Evolutionary conservation across 352 stramenopile genomes (phyloP).

Genomic region (Pythium dissotocum): DNA sequence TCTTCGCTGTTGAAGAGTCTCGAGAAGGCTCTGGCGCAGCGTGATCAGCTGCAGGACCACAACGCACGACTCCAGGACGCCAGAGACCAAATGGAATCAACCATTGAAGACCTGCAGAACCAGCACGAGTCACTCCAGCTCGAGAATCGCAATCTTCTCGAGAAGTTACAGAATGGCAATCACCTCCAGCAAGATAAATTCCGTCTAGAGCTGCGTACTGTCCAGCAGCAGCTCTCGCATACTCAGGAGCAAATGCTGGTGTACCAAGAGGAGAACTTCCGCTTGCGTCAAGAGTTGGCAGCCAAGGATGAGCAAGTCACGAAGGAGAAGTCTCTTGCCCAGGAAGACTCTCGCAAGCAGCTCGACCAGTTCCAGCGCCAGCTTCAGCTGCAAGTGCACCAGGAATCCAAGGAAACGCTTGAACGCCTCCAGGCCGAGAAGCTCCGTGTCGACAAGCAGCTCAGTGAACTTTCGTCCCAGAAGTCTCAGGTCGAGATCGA

Average conservation of each 20-base stretch:
- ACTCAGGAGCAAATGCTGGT: slow-evolving; percentile 71
- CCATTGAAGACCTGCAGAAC: slow-evolving; percentile 56
- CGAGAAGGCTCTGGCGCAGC: slow-evolving; percentile 69
- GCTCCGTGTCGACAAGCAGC: slow-evolving; percentile 41
- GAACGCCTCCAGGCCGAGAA: slow-evolving; percentile 50
- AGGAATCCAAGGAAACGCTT: slow-evolving; percentile 54
- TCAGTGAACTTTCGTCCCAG: slow-evolving; percentile 41
- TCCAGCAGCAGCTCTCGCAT: slow-evolving; percentile 64
- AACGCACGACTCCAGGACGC: slow-evolving; percentile 52
- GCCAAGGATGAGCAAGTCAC: slow-evolving; percentile 58
- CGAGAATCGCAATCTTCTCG: slow-evolving; percentile 66
- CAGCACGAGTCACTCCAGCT: slow-evolving; percentile 64
- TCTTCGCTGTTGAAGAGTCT: slow-evolving; percentile 66
- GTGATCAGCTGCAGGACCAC: slow-evolving; percentile 62
- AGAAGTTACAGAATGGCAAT: slow-evolving; percentile 68
- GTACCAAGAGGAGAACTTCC: slow-evolving; percentile 72
- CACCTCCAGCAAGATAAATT: slow-evolving; percentile 76
- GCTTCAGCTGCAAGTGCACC: slow-evolving; percentile 54
- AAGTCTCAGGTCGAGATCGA: slow-evolving; percentile 59
- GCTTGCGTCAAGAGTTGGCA: slow-evolving; percentile 49
- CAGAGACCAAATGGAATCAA: slow-evolving; percentile 52
- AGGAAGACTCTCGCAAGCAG: slow-evolving; percentile 64
- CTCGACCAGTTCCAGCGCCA: slow-evolving; percentile 57
- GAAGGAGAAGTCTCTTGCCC: slow-evolving; percentile 55
- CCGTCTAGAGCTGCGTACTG: slow-evolving; percentile 53